Percentiles rank a stretch among this genome's conserved stretches.
Conservation (phyloP, 2,329 filamentous ascomycete genomes). For the Ceratocystis destructans region DNA sequence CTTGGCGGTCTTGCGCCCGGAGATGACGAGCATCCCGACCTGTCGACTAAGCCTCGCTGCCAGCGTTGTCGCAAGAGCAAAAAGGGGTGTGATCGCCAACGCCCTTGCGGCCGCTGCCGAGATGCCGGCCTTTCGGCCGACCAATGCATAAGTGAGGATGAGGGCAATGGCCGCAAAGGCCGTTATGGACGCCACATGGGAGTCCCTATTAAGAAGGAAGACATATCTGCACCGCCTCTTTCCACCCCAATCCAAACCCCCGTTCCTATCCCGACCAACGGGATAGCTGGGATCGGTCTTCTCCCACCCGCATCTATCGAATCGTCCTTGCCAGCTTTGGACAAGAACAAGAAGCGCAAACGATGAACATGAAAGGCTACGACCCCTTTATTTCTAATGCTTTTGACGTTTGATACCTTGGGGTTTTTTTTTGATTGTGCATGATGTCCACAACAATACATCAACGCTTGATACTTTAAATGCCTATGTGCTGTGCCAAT, state of each 20-base stretch:
- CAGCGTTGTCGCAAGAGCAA: conserved; percentile 98
- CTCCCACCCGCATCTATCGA: conserved; percentile 35
- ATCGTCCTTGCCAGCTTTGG: conserved; percentile 26
- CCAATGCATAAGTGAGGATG: conserved; percentile 92
- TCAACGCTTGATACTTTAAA: background rate
- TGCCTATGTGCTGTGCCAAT: background rate
- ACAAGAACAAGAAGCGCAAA: conserved; percentile 51
- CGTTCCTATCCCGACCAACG: conserved; percentile 16
- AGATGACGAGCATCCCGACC: conserved; percentile 77
- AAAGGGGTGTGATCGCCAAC: conserved; percentile 94
- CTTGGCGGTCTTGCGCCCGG: conserved; percentile 38
- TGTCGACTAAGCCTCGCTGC: conserved; percentile 91
- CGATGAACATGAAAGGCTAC: conserved; percentile 28
- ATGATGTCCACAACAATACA: background rate
- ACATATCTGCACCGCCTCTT: conserved; percentile 30
- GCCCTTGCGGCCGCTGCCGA: conserved; percentile 87
- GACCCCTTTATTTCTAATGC: background rate
- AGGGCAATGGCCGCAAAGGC: conserved; percentile 92
- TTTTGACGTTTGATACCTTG: conserved; percentile 9
- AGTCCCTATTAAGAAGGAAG: conserved; percentile 47
- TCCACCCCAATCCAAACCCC: conserved; percentile 17
- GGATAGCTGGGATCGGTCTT: conserved; percentile 23
- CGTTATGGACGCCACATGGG: conserved; percentile 68
- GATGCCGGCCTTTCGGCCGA: conserved; percentile 89
- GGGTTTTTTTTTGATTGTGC: conserved; percentile 1